Conservation (phyloP, 202 grass and related monocot species). For the Setaria italica region DNA sequence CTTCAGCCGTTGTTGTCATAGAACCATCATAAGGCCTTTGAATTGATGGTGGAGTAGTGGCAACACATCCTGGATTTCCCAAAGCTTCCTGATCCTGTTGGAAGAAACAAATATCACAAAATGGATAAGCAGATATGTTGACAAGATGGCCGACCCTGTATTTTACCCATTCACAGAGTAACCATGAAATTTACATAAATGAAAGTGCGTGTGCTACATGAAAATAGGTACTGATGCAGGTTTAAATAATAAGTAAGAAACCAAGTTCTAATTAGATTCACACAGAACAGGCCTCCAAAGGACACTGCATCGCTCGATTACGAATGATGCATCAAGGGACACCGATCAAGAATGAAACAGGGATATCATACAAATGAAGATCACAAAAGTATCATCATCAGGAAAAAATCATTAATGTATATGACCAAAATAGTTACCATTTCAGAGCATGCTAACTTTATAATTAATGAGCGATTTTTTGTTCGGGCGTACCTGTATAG, state of each 20-base stretch:
- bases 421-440: neutral
- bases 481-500: constrained; percentile 70
- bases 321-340: neutral
- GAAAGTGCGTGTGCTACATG: neutral
- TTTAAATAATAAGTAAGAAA: neutral
- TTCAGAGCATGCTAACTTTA: neutral
- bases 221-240: neutral
- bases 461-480: neutral
- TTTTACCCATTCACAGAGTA: neutral
- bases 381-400: neutral
- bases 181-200: neutral
- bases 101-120: constrained; percentile 31
- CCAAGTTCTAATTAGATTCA: neutral
- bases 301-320: constrained; percentile 12
- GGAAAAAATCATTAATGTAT: neutral
- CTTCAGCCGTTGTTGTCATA: constrained; percentile 12
- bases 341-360: constrained; percentile 24
- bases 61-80: constrained; percentile 38
- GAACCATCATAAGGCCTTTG: constrained; percentile 19
- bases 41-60: constrained; percentile 15
- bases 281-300: constrained; percentile 22
- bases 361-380: constrained; percentile 7
- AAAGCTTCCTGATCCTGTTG: constrained; percentile 75
- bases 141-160: neutral
- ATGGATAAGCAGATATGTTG: neutral